Base-by-base conservation (phyloP, 768 basidiomycete species). In the Psilocybe azurescens region DNA sequence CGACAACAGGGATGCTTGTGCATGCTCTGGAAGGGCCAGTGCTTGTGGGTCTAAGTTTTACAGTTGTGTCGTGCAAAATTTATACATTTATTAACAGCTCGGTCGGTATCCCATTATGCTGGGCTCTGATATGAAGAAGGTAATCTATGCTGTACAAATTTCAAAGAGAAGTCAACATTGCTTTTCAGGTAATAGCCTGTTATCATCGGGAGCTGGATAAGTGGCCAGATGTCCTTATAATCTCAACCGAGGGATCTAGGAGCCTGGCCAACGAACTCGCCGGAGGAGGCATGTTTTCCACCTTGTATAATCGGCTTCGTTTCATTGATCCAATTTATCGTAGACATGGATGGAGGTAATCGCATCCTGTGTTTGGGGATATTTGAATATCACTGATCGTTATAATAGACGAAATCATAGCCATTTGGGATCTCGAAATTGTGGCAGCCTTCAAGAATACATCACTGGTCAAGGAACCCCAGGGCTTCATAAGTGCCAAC, bases 261-360 rank as follows among this genome's bases (percentile, higher is more conserved):
- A 89, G 89, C 30, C 71, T 89, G 8, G 87, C 89, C 0, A 91
- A 86, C 59, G 70, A 83, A 16, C 81, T 93, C 29, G 83, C 86
- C n/a, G 91, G 89, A 32, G 91, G 91, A 73, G 91, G 91, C 90
- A 62, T 63, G 85, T 69, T 49, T 46, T 7, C 16, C 24, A 53
- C 39, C 24, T 10, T 28, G 38, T 41, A n/a, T n/a, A 18, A 29
- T 10, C 8, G 49, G 1, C 44, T 56, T 54, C 20, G 10, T 52
- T 28, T 58, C 18, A 47, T 41, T 5, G 46, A 60, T 53, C 32
- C n/a, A 20, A 48, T 38, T 41, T 55, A 33, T 41, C 58, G 24
- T 64, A 92, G 91, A 93, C 69, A 86, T 86, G 74, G 91, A 93
- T 66, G 91, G 91, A 74, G 91, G 91, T 89, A 70, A 59, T 78